Base-by-base conservation (phyloP, 176 grass and related monocot genomes). In the Neostapfia colusana region DNA sequence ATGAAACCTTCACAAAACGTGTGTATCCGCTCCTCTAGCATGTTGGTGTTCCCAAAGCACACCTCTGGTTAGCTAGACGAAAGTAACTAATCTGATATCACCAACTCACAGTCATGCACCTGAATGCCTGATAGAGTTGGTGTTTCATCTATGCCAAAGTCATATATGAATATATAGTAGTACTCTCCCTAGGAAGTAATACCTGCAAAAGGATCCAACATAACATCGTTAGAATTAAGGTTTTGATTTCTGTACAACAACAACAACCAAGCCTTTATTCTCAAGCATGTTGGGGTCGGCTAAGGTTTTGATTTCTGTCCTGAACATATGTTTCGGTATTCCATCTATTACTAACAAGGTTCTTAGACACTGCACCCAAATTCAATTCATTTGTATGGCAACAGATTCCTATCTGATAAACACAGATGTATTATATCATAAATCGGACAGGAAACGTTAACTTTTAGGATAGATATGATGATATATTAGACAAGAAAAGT, bases 11-110 rank as follows among this genome's bases (percentile, higher is more conserved):
- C 87, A 85, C 82, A 89, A 85, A 89, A 82, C 67, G 82, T 85
- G 85, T 76, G 73, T 89, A 89, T 89, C 68, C 43, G 42, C 77
- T 72, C 72, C 67, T 81, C 82, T 85, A 85, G 78, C 67, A 89
- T 69, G 72, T 81, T 77, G 82, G 83, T 89, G 81, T 37, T 75
- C 67, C 31, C 76, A 89, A 85, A 85, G 59, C 73, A 89, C 82
- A 85, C 79, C 82, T 81, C 83, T 85, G 83, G 83, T 89, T 89
- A 89, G 79, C 87, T 89, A 81, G 78, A 79, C 82, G 82, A 74
- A 89, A 89, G 81, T 72, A 85, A 89, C 83, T 85, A 89, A 85
- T 77, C 67, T 81, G 83, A 89, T 59, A 82, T 82, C 78, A 85
- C 78, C 78, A 85, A 82, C 82, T 85, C 87, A 85, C 74, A 78